Base-by-base conservation (phyloP, 2,329 filamentous ascomycete species). In the Hymenoscyphus occultus region DNA sequence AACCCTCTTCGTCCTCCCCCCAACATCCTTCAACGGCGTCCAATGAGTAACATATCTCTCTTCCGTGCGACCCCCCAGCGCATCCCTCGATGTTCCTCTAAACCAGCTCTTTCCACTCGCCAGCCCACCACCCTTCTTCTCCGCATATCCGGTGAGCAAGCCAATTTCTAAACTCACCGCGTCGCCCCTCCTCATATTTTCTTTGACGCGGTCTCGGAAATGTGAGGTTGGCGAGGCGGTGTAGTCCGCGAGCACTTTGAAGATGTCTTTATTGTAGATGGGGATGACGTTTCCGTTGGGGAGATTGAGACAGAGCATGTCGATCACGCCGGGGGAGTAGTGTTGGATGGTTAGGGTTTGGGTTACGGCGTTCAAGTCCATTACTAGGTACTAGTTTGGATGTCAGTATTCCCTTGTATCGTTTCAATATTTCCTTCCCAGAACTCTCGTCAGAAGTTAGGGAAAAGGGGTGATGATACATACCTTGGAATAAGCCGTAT, bases 181-280 rank as follows among this genome's bases (percentile, higher is more conserved):
- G 51, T 69, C 70, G 2, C 70, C 70, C 1, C 32, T 54, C 19
- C 57, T 65, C 14, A 74, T 54, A 7, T 64, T 63, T n/a, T 80
- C 77, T 28, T 77, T 76, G 2, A 86, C 80, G 0, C 75, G 76
- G 0, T 73, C 71, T 68, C 79, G 80, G 74, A 84, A 82, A 0
- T 78, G 75, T n/a, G 76, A 75, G 0, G 60, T 19, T 1, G 79
- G 77, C 1, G 65, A 60, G 1, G 69, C 68, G 4, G 32, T 51
- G 56, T 81, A 78, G n/a, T 82, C 78, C 4, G 77, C 74, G 4
- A 87, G 78, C n/a, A 86, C 80, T 51, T 80, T 78, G 71, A 87
- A 87, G 13, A 86, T 77, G 65, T 87, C 83, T 67, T 78, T 79
- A 58, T 81, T 78, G 59, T 78, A 72, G 16, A 82, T 76, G 1